phyloP scores from a whole-genome alignment of 169 alveolate genomes.

The Eimeria tenella region DNA sequence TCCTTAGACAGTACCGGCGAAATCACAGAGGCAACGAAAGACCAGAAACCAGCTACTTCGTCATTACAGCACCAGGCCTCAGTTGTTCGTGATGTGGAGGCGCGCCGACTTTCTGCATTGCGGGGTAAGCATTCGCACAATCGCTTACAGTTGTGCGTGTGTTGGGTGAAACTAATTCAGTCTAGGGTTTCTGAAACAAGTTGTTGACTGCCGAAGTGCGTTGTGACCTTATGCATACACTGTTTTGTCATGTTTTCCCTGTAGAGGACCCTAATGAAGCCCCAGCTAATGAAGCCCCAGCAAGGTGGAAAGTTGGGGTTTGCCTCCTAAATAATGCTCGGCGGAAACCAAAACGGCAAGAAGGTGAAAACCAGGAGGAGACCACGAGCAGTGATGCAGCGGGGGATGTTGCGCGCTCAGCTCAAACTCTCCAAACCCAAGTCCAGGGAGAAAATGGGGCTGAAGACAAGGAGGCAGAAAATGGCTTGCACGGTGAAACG shows the following conservation, averaged over 20 bases:
- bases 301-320: slow-evolving; percentile 58
- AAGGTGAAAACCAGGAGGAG: not conserved
- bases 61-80: not conserved
- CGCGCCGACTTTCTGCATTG: slow-evolving; percentile 54
- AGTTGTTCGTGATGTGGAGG: slow-evolving; percentile 36
- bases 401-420: not conserved
- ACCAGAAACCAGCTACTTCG: not conserved
- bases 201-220: too few relatives aligned
- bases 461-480: not conserved
- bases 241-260: not conserved
- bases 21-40: not conserved
- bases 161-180: too few relatives aligned
- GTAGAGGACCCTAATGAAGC: not conserved
- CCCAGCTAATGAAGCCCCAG: not conserved
- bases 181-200: too few relatives aligned
- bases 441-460: not conserved
- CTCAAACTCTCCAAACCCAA: not conserved
- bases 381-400: not conserved
- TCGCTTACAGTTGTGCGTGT: not conserved
- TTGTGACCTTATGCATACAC: too few relatives aligned
- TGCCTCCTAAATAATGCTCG: slow-evolving; percentile 17
- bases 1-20: not conserved
- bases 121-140: slow-evolving; percentile 2
- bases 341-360: not conserved
- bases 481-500: not conserved